phyloP scores from a whole-genome alignment of 2,329 filamentous ascomycete species.

The Aspergillus aculeatus region DNA sequence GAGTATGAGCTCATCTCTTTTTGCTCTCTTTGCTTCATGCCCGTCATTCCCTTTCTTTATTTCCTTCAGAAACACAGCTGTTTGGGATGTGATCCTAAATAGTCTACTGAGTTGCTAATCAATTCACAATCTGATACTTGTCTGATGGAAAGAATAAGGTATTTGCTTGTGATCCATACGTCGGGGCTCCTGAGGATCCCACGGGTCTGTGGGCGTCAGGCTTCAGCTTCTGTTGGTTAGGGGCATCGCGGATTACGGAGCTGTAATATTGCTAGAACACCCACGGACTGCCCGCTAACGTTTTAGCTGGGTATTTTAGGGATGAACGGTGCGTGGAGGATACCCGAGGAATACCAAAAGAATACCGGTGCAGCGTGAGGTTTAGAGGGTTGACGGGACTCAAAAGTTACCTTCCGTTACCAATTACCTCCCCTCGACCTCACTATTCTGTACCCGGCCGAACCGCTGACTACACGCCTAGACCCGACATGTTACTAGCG shows the following conservation, averaged over 20 bases:
- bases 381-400: background rate
- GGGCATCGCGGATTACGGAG: background rate
- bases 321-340: background rate
- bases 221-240: background rate
- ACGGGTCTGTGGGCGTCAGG: background rate
- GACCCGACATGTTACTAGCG: background rate
- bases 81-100: too few species aligned
- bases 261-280: background rate
- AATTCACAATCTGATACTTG: too few species aligned
- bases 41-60: background rate
- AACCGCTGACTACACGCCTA: background rate
- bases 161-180: background rate
- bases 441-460: background rate
- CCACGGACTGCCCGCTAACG: background rate
- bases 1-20: conserved; percentile 16
- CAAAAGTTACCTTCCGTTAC: too few species aligned
- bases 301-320: background rate
- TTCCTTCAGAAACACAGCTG: background rate
- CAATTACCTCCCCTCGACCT: background rate
- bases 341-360: background rate
- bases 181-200: background rate
- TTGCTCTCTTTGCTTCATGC: background rate
- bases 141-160: background rate
- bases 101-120: too few species aligned
- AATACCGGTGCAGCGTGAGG: background rate